These are phyloP conservation scores for Mortierella sp. DNA, from an alignment of 371 early-diverging fungal species.

Conservation along the genomic window DNA sequence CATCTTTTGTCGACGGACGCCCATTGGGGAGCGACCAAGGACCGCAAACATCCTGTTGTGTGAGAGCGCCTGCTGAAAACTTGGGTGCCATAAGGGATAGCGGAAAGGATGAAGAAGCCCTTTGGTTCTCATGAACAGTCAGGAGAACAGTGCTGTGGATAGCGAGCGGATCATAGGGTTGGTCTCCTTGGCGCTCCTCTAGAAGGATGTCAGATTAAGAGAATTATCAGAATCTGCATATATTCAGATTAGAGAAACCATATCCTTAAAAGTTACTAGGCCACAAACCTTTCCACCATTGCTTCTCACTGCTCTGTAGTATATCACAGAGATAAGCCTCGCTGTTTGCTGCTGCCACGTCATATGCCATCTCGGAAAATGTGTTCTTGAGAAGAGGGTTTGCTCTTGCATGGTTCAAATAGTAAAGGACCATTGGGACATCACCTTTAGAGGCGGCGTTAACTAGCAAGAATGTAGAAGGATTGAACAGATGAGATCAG, in stretches of 20 bases:
- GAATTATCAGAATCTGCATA: too few species aligned
- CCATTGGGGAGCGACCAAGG: constrained; percentile 73
- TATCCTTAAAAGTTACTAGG: too few species aligned
- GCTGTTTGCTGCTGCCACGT: constrained; percentile 75
- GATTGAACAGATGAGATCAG: too few species aligned
- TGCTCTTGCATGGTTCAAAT: constrained; percentile 70
- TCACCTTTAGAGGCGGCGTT: constrained; percentile 83
- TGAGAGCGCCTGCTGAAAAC: constrained; percentile 61
- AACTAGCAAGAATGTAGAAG: constrained; percentile 56
- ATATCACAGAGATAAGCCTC: constrained; percentile 76
- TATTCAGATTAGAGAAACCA: constrained; percentile 3
- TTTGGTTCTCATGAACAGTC: constrained; percentile 77
- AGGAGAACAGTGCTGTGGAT: constrained; percentile 73
- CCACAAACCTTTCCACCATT: constrained; percentile 56
- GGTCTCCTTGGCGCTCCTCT: constrained; percentile 56
- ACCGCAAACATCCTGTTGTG: constrained; percentile 62
- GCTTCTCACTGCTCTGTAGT: constrained; percentile 68
- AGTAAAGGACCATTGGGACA: constrained; percentile 70
- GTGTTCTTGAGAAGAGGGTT: constrained; percentile 74
- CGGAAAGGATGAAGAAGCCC: constrained; percentile 61
- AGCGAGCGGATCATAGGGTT: constrained; percentile 61
- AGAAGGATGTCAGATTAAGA: too few species aligned
- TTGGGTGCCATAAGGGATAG: constrained; percentile 62
- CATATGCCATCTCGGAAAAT: constrained; percentile 83
- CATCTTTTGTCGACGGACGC: constrained; percentile 61